Percentiles rank a stretch among this genome's conserved stretches.
Evolutionary conservation across 495 filamentous ascomycete genomes (phyloP).

Genomic region (Chaetomidium leptoderma): DNA sequence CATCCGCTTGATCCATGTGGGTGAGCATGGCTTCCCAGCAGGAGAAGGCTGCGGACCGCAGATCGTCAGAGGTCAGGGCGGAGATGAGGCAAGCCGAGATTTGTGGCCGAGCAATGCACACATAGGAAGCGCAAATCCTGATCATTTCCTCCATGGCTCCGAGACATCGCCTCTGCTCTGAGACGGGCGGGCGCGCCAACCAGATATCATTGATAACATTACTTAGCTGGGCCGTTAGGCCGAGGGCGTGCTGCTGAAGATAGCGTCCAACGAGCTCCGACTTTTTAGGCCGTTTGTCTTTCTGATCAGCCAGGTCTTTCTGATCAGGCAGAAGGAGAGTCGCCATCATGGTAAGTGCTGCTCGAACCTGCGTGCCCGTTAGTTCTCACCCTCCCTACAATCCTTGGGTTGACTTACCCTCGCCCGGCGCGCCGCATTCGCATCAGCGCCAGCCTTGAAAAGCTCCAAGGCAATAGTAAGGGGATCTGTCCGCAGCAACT

Average conservation of each 20-base stretch:
- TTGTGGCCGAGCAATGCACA: conserved; percentile 80
- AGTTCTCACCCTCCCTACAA: conserved; percentile 13
- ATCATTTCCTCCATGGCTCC: conserved; percentile 87
- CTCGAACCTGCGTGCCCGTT: conserved; percentile 43
- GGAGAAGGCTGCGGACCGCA: conserved; percentile 71
- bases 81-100: conserved; percentile 85
- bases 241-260: conserved; percentile 78
- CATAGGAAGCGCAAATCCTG: conserved; percentile 60
- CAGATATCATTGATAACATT: conserved; percentile 71
- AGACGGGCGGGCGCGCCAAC: conserved; percentile 44
- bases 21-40: conserved; percentile 78
- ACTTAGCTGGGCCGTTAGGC: conserved; percentile 78
- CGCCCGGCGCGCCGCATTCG: conserved; percentile 55
- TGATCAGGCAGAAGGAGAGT: conserved; percentile 51
- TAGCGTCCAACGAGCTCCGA: conserved; percentile 69
- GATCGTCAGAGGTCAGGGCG: conserved; percentile 64
- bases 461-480: conserved; percentile 72
- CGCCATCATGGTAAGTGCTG: conserved; percentile 65
- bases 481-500: conserved; percentile 70
- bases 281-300: conserved; percentile 44
- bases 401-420: conserved; percentile 30
- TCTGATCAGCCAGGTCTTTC: no score
- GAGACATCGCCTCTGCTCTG: conserved; percentile 70
- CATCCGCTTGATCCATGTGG: conserved; percentile 68
- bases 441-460: conserved; percentile 74